These are phyloP conservation scores for Astragalus glycyphyllos DNA, from an alignment of 306 rosid species.

Conservation along the genomic window DNA sequence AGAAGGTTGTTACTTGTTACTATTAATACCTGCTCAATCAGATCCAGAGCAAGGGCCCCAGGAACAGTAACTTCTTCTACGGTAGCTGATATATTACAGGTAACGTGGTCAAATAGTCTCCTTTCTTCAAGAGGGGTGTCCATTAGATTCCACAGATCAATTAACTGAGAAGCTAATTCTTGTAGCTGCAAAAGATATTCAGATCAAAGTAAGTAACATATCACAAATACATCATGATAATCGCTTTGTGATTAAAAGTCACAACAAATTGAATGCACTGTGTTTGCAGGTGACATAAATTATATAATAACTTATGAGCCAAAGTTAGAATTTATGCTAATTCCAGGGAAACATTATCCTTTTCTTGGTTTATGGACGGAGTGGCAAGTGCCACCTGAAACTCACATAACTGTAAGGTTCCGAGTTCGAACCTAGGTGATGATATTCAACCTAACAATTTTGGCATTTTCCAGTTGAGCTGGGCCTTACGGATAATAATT, in stretches of 20 bases:
- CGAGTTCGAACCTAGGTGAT: no score
- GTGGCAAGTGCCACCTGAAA: no score
- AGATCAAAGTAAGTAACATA: slow-evolving; percentile 37
- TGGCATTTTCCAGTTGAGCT: no score
- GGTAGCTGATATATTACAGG: slow-evolving; percentile 82
- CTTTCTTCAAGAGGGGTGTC: slow-evolving; percentile 86
- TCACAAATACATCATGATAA: no score
- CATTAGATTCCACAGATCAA: slow-evolving; percentile 98
- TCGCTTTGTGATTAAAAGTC: neutral
- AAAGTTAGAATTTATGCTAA: slow-evolving; percentile 17
- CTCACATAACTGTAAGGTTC: no score
- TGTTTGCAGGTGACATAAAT: slow-evolving; percentile 16
- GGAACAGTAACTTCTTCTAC: slow-evolving; percentile 93
- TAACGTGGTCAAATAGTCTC: slow-evolving; percentile 80
- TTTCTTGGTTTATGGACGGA: no score
- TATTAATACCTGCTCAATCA: slow-evolving; percentile 72
- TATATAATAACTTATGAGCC: no score
- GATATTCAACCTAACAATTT: no score
- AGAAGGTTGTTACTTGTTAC: no score
- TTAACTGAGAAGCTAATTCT: slow-evolving; percentile 82
- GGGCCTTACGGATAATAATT: no score
- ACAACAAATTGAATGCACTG: neutral
- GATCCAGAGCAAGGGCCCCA: slow-evolving; percentile 86
- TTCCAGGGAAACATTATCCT: neutral
- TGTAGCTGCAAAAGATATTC: slow-evolving; percentile 67